A percentile compares a stretch with the other conserved stretches of the same genome.
These are phyloP conservation scores for Carpinus fangiana DNA, from an alignment of 306 rosid genomes.

Conservation along the genomic window DNA sequence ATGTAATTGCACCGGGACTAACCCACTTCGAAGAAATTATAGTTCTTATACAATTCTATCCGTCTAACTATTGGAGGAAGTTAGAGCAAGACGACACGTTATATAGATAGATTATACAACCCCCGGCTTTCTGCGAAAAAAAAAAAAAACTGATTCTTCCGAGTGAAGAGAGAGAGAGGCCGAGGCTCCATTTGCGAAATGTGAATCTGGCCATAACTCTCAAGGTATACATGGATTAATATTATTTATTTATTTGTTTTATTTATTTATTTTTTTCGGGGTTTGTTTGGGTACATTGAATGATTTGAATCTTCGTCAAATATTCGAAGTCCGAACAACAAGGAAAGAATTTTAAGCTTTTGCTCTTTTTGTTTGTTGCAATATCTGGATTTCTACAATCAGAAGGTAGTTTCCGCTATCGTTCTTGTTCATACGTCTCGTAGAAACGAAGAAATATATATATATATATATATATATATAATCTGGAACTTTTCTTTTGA, in stretches of 20 bases:
- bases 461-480: background rate
- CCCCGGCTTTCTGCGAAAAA: background rate
- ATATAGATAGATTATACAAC: background rate
- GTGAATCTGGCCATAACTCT: background rate
- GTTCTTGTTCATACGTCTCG: conserved; percentile 21
- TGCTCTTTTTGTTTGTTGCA: conserved; percentile 17
- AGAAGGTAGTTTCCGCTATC: background rate
- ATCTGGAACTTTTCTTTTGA: background rate
- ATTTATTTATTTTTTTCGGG: background rate
- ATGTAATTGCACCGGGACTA: background rate
- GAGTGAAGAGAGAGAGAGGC: background rate
- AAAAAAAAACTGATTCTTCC: background rate
- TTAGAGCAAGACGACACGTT: background rate
- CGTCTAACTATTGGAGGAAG: background rate
- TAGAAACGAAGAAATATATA: background rate
- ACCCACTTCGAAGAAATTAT: background rate
- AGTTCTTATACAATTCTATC: background rate
- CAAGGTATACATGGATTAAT: conserved; percentile 5
- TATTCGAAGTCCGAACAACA: background rate
- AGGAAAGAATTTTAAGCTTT: conserved; percentile 28
- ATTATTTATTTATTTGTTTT: background rate
- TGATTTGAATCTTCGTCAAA: background rate
- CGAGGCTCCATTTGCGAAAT: conserved; percentile 8
- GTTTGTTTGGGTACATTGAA: background rate
- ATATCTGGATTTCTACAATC: conserved; percentile 20